Percentiles rank a stretch among this genome's conserved stretches.
Conservation (phyloP, 495 filamentous ascomycete species). For the Trichoderma reesei region DNA sequence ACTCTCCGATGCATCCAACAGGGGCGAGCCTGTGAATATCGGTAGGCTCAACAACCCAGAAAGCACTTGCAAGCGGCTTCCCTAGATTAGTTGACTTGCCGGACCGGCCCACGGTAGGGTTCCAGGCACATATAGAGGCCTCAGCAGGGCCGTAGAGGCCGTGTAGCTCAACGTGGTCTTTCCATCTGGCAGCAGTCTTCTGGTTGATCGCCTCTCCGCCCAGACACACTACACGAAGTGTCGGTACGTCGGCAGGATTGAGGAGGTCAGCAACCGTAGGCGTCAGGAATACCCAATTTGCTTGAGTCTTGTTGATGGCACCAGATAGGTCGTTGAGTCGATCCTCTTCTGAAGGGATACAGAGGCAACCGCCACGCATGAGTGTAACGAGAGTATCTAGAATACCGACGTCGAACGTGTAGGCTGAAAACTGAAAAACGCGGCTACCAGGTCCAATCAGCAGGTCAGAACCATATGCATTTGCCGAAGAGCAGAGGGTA, state of each 20-base stretch:
- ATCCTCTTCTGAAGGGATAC: slow-evolving; percentile 36
- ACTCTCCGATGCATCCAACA: slow-evolving; percentile 37
- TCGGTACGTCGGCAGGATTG: slow-evolving; percentile 26
- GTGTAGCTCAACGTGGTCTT: slow-evolving; percentile 15
- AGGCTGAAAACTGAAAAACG: slow-evolving; percentile 59
- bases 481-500: slow-evolving; percentile 20
- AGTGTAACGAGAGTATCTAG: slow-evolving; percentile 58
- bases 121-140: slow-evolving; percentile 15
- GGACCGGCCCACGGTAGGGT: neutral
- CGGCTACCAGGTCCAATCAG: slow-evolving; percentile 34
- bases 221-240: slow-evolving; percentile 7
- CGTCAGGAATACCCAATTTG: slow-evolving; percentile 41
- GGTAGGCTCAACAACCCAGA: slow-evolving; percentile 28
- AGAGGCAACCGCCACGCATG: slow-evolving; percentile 44
- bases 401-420: slow-evolving; percentile 60
- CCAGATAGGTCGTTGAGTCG: slow-evolving; percentile 26
- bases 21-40: slow-evolving; percentile 26
- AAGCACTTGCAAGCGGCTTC: slow-evolving; percentile 27
- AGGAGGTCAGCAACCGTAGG: slow-evolving; percentile 34
- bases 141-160: slow-evolving; percentile 40
- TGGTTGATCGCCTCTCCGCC: slow-evolving; percentile 3
- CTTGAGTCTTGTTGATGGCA: slow-evolving; percentile 35
- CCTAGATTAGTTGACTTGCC: slow-evolving; percentile 2
- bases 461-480: slow-evolving; percentile 31
- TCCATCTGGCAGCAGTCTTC: slow-evolving; percentile 11